Conservation (phyloP, 2,329 filamentous ascomycete species). For the Aureobasidium uvarum region DNA sequence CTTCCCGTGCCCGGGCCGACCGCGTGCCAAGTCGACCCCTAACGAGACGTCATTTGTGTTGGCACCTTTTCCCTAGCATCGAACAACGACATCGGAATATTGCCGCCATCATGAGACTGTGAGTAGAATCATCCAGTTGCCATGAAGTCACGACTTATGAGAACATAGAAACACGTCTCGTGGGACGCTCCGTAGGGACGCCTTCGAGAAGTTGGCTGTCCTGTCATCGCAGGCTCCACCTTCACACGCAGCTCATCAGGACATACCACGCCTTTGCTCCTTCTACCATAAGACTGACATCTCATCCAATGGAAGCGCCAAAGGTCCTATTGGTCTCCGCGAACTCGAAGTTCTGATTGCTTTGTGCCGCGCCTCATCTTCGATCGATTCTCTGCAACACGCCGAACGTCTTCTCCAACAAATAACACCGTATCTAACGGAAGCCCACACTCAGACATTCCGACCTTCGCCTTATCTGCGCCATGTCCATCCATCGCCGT, state of each 20-base stretch:
- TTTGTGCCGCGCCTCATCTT: constrained; percentile 83
- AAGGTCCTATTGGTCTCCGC: constrained; percentile 57
- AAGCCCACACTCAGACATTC: constrained; percentile 77
- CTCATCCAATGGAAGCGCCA: constrained; percentile 30
- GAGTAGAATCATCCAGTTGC: neutral
- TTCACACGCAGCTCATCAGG: constrained; percentile 35
- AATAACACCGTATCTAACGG: constrained; percentile 78
- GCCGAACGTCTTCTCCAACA: constrained; percentile 77
- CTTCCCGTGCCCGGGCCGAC: constrained; percentile 1
- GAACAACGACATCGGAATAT: constrained; percentile 11
- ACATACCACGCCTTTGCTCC: constrained; percentile 47
- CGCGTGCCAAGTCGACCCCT: neutral
- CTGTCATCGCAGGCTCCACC: constrained; percentile 44
- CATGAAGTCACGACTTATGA: neutral
- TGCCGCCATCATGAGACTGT: constrained; percentile 21
- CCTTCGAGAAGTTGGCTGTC: constrained; percentile 52
- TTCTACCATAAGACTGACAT: constrained; percentile 31
- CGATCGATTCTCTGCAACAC: constrained; percentile 66
- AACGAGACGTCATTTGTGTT: constrained; percentile 15
- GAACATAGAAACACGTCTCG: constrained; percentile 26
- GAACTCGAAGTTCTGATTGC: constrained; percentile 92
- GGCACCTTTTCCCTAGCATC: neutral
- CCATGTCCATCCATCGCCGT: constrained; percentile 80
- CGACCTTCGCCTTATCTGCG: constrained; percentile 77
- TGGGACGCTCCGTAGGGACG: constrained; percentile 45